These are phyloP conservation scores for Mortierella sp. DNA, from an alignment of 371 early-diverging fungal genomes.

Conservation along the genomic window DNA sequence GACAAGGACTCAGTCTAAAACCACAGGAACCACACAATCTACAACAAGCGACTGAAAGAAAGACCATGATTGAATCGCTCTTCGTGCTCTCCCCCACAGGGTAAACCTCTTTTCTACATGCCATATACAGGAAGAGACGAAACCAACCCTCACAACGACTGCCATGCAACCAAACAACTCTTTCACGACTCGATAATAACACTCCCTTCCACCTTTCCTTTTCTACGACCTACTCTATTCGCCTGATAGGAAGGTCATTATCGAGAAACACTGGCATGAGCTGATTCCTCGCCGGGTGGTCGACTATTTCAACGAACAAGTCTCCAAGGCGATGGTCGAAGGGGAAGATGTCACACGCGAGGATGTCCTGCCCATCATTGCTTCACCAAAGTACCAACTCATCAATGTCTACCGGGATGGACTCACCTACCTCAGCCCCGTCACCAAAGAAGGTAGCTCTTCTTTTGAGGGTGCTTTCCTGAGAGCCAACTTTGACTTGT, in stretches of 20 bases:
- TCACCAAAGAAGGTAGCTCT: constrained; percentile 79
- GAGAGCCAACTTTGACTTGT: neutral
- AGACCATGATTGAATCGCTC: constrained; percentile 47
- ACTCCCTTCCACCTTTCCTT: neutral
- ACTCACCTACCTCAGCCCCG: constrained; percentile 81
- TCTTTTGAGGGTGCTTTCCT: neutral
- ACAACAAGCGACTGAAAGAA: neutral
- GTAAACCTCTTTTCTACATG: constrained; percentile 15
- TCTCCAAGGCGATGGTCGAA: constrained; percentile 65
- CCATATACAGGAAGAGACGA: neutral
- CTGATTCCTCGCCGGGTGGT: constrained; percentile 78
- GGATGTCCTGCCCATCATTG: constrained; percentile 77
- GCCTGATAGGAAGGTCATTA: constrained; percentile 78
- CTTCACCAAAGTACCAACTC: constrained; percentile 77
- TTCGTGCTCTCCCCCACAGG: constrained; percentile 54
- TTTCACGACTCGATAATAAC: neutral
- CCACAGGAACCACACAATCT: neutral
- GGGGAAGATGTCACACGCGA: constrained; percentile 68
- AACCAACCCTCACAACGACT: neutral
- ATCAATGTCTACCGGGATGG: constrained; percentile 77
- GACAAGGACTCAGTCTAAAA: neutral
- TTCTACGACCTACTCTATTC: neutral
- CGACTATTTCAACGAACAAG: constrained; percentile 77
- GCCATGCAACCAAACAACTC: neutral
- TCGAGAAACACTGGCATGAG: constrained; percentile 92